These are phyloP conservation scores for Trichoderma asperelloides DNA, from an alignment of 495 filamentous ascomycete species.

Conservation along the genomic window DNA sequence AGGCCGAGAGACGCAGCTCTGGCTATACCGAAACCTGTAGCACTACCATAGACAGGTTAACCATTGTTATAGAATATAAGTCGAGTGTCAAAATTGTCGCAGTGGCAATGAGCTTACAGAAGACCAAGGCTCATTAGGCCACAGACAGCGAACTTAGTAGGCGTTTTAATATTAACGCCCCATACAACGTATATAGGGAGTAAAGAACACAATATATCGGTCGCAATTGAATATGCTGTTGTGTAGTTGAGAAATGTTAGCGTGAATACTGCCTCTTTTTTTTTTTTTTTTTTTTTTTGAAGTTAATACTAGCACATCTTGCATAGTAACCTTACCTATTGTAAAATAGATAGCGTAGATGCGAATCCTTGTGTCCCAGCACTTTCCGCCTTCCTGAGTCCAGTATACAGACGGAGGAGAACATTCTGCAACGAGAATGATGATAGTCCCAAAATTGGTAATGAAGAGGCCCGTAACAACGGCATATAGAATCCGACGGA, in stretches of 20 bases:
- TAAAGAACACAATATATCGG: slow-evolving; percentile 21
- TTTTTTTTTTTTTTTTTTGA: too few species aligned
- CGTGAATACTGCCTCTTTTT: background rate
- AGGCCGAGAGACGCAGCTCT: slow-evolving; percentile 15
- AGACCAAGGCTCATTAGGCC: slow-evolving; percentile 19
- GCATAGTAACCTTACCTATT: slow-evolving; percentile 14
- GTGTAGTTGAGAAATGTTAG: background rate
- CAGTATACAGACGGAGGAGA: slow-evolving; percentile 17
- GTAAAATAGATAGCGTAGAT: slow-evolving; percentile 23
- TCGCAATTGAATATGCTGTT: slow-evolving; percentile 22
- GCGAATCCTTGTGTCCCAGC: slow-evolving; percentile 18
- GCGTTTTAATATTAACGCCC: slow-evolving; percentile 17
- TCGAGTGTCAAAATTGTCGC: background rate
- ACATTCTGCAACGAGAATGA: slow-evolving; percentile 17
- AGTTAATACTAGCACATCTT: too few species aligned
- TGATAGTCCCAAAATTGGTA: slow-evolving; percentile 17
- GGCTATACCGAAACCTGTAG: slow-evolving; percentile 14
- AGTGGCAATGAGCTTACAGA: slow-evolving; percentile 7
- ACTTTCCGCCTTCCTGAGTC: slow-evolving; percentile 11
- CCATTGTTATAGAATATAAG: background rate
- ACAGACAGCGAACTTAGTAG: slow-evolving; percentile 17
- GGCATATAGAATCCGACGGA: slow-evolving; percentile 13
- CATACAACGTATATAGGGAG: slow-evolving; percentile 20
- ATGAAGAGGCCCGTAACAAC: slow-evolving; percentile 18
- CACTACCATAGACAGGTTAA: background rate